Evolutionary conservation across 805 yeast genomes (phyloP).

Genomic region (Diddensiella santjacobensis): DNA sequence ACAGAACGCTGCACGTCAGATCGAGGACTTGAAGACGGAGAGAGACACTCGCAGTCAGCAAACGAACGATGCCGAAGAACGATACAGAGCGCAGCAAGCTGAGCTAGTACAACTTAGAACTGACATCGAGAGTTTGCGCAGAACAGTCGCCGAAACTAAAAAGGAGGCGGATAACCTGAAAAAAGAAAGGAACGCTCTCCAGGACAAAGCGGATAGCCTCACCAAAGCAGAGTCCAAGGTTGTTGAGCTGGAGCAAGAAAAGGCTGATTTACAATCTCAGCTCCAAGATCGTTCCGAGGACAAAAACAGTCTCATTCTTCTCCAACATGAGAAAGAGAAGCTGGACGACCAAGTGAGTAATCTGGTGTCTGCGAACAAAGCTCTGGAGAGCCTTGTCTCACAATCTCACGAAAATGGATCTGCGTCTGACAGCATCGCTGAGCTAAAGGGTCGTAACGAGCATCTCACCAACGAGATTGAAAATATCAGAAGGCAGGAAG

Average conservation of each 20-base stretch:
- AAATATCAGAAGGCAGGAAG: too few relatives aligned
- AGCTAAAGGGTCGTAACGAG: not conserved
- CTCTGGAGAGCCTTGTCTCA: not conserved
- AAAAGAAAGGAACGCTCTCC: too few relatives aligned
- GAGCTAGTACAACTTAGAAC: too few relatives aligned
- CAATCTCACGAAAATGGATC: not conserved
- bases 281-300: not conserved
- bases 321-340: not conserved
- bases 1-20: constrained; percentile 39
- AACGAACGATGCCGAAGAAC: not conserved
- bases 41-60: not conserved
- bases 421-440: not conserved
- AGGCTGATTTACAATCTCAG: constrained; percentile 1
- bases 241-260: not conserved
- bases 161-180: too few relatives aligned
- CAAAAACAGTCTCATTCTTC: not conserved
- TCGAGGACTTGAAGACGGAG: constrained; percentile 27
- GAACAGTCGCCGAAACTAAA: too few relatives aligned
- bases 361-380: not conserved
- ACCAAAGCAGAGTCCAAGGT: not conserved
- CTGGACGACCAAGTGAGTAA: not conserved
- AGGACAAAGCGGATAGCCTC: too few relatives aligned
- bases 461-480: not conserved
- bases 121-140: too few relatives aligned
- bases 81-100: too few relatives aligned